These are phyloP conservation scores for Sarocladiaceae sp. DNA, from an alignment of 2,329 filamentous ascomycete species.

Conservation along the genomic window DNA sequence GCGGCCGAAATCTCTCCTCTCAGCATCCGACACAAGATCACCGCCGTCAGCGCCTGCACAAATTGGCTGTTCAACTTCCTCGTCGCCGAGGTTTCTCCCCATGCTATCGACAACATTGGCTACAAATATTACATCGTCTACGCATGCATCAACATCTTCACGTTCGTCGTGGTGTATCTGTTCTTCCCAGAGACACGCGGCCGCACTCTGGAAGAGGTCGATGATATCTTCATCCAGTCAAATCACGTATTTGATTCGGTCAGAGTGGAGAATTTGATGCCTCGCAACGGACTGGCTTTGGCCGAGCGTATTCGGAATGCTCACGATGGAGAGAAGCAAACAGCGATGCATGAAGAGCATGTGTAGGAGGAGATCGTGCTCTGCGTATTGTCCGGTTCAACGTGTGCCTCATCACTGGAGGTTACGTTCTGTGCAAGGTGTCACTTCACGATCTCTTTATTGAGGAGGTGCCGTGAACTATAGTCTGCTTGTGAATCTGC, in stretches of 20 bases:
- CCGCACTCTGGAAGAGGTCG: constrained; percentile 1
- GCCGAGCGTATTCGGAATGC: not conserved
- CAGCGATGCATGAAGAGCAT: constrained; percentile 2
- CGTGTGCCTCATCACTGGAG: too few relatives aligned
- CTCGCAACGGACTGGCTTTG: not conserved
- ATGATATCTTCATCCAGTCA: not conserved
- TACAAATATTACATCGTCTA: constrained; percentile 20
- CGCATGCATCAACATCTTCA: not conserved
- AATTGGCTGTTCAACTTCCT: constrained; percentile 53
- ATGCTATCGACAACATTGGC: constrained; percentile 54
- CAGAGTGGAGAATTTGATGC: not conserved
- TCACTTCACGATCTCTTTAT: too few relatives aligned
- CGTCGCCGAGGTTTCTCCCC: constrained; percentile 59
- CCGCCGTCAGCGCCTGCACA: constrained; percentile 53
- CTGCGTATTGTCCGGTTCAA: too few relatives aligned
- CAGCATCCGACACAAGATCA: constrained; percentile 40
- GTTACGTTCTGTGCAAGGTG: too few relatives aligned
- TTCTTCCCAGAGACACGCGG: not conserved
- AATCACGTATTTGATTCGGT: constrained; percentile 10
- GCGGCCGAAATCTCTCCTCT: constrained; percentile 51
- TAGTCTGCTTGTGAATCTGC: too few relatives aligned
- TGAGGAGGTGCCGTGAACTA: too few relatives aligned
- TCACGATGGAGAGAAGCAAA: not conserved
- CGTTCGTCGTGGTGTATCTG: not conserved
- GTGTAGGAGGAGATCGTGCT: too few relatives aligned